phyloP scores from a whole-genome alignment of 2,329 filamentous ascomycete species.

The Plenodomus lindquistii region DNA sequence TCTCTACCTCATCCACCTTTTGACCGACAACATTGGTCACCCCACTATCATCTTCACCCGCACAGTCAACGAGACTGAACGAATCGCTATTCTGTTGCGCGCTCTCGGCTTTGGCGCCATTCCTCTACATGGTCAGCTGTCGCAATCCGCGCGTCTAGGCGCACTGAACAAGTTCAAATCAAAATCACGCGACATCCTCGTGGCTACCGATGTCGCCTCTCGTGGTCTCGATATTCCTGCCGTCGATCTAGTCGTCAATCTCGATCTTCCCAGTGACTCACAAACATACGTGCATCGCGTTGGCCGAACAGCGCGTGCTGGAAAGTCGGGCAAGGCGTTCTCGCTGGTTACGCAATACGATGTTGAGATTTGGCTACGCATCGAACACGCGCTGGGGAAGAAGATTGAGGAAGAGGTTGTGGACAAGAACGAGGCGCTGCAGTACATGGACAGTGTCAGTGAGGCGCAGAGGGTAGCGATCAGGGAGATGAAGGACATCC shows the following conservation, averaged over 20 bases:
- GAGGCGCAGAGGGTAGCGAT: conserved; percentile 82
- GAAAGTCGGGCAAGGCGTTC: conserved; percentile 80
- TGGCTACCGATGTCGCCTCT: conserved; percentile 92
- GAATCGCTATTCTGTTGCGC: conserved; percentile 80
- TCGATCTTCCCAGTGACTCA: conserved; percentile 79
- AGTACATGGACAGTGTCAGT: conserved; percentile 75
- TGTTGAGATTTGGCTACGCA: conserved; percentile 76
- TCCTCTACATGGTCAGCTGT: conserved; percentile 89
- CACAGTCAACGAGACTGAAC: conserved; percentile 88
- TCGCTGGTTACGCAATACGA: conserved; percentile 87
- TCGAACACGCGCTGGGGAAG: conserved; percentile 80
- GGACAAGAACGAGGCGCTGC: conserved; percentile 82
- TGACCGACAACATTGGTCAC: conserved; percentile 86
- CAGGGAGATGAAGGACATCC: conserved; percentile 77
- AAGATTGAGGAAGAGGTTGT: conserved; percentile 71
- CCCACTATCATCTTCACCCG: conserved; percentile 88
- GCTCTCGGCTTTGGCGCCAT: conserved; percentile 87
- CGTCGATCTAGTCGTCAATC: conserved; percentile 88
- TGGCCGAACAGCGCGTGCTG: conserved; percentile 83
- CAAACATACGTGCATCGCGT: conserved; percentile 93
- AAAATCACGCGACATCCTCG: conserved; percentile 79
- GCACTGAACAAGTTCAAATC: conserved; percentile 89
- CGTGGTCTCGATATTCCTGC: conserved; percentile 90
- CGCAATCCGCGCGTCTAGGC: conserved; percentile 82
- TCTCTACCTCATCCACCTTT: conserved; percentile 80